Evolutionary conservation across 306 rosid genomes (phyloP).

Genomic region (Canavalia gladiata): DNA sequence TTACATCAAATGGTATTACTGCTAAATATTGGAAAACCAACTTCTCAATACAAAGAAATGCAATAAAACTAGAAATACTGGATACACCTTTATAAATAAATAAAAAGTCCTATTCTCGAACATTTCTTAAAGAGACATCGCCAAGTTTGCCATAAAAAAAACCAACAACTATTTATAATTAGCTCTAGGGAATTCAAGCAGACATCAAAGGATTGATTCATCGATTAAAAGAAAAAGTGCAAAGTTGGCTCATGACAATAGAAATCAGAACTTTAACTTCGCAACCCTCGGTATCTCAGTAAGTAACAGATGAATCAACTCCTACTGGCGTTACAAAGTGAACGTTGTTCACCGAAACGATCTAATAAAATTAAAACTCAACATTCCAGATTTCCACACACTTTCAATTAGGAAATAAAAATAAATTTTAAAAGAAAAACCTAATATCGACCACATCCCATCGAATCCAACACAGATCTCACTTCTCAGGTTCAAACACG

Average conservation of each 20-base stretch:
- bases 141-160: slow-evolving; percentile 9
- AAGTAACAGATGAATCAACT: slow-evolving; percentile 9
- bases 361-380: slow-evolving; percentile 32
- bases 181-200: neutral
- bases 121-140: neutral
- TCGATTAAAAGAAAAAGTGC: neutral
- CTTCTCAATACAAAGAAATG: slow-evolving; percentile 3
- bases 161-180: slow-evolving; percentile 10
- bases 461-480: slow-evolving; percentile 59
- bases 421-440: slow-evolving; percentile 24
- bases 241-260: neutral
- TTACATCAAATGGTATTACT: slow-evolving; percentile 1
- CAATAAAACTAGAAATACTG: neutral
- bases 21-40: slow-evolving; percentile 1
- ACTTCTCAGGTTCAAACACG: slow-evolving; percentile 17
- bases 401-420: neutral
- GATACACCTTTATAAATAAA: neutral
- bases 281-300: slow-evolving; percentile 1
- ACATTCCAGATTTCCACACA: neutral
- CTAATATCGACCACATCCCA: neutral
- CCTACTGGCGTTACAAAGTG: slow-evolving; percentile 1
- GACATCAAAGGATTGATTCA: neutral
- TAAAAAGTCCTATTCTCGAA: slow-evolving; percentile 24
- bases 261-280: slow-evolving; percentile 1
- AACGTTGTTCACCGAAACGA: slow-evolving; percentile 18